Evolutionary conservation across 352 stramenopile genomes (phyloP).

Genomic region (Pythium folliculosum): DNA sequence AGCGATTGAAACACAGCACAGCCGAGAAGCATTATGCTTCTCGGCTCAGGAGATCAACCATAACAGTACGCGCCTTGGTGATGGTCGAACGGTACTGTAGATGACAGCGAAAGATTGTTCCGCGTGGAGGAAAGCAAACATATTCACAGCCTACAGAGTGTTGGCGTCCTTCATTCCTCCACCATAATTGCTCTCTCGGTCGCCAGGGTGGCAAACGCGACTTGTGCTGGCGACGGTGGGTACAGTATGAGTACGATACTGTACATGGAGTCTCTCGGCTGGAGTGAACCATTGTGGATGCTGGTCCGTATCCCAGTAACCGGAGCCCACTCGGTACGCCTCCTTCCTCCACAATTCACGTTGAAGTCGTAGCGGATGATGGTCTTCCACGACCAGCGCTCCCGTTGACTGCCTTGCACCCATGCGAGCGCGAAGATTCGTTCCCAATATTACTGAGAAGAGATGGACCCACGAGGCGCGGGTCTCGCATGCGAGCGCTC

Average conservation of each 20-base stretch:
- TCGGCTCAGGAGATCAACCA: background rate
- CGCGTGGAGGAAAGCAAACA: background rate
- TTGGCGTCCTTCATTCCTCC: conserved; percentile 5
- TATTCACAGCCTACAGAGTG: background rate
- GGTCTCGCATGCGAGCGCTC: background rate
- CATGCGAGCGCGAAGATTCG: too few species aligned
- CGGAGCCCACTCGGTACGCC: too few species aligned
- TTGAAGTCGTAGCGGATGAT: too few species aligned
- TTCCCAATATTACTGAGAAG: too few species aligned
- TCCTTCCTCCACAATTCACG: too few species aligned
- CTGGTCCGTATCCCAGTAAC: too few species aligned
- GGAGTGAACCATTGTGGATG: background rate
- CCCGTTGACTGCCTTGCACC: too few species aligned
- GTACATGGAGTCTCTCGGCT: too few species aligned
- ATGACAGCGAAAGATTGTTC: background rate
- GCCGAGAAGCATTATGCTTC: background rate
- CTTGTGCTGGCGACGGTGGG: background rate
- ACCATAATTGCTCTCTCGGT: background rate
- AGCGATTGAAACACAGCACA: too few species aligned
- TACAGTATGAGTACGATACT: background rate
- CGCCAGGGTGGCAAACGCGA: background rate
- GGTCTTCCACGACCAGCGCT: too few species aligned
- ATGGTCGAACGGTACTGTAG: background rate
- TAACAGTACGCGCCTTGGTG: background rate
- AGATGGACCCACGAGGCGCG: background rate